Evolutionary conservation across 2,329 filamentous ascomycete species (phyloP), one percentile per base, ranked within the genome.

Genomic region (Lachnellula occidentalis): DNA sequence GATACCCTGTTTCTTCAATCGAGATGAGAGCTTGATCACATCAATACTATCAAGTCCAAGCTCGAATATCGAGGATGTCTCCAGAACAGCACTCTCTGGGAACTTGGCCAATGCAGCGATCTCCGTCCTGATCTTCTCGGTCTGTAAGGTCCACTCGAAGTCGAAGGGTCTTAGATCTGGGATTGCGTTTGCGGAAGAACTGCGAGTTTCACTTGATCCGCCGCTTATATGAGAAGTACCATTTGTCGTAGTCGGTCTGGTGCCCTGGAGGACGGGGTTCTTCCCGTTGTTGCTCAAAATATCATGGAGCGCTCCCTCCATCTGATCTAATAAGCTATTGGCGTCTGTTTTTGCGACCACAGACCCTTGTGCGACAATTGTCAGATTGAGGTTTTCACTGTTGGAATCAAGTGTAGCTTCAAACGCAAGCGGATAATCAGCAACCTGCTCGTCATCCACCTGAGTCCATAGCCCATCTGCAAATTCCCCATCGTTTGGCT

Each of bases 11-110:
- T 78, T 80, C 59, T 80, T 87, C 2, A 96, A 75, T 51, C 83
- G 79, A 0, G 90, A 85, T 0, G 88, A 87, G 0, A 96, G 73
- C 64, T 90, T 95, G 69, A 96, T 92, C 1, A 87, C 81, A 69
- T 96, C 92, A 55, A 96, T 95, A 65, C 92, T 96, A 73, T 96
- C 92, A 6, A 96, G 78, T 0, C 92, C 92, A 34, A 96, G 78
- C 62, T 92, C 85, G 39, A 95, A 85, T 11, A 96, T 81, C 0
- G 86, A 86, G 0, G 82, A 82, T 6, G 75, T 70, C 50, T 81
- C 78, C 1, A 72, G 68, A 37, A 96, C 73, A 0, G 77, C 71
- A 1, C 75, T 67, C 3, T 71, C 67, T 0, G 78, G 67, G 0
- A 85, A 66, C 0, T 77, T 78, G 1, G 85, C 81, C 5, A 96